Conservation (phyloP, 768 basidiomycete genomes). For the Kondoa subrosea region DNA sequence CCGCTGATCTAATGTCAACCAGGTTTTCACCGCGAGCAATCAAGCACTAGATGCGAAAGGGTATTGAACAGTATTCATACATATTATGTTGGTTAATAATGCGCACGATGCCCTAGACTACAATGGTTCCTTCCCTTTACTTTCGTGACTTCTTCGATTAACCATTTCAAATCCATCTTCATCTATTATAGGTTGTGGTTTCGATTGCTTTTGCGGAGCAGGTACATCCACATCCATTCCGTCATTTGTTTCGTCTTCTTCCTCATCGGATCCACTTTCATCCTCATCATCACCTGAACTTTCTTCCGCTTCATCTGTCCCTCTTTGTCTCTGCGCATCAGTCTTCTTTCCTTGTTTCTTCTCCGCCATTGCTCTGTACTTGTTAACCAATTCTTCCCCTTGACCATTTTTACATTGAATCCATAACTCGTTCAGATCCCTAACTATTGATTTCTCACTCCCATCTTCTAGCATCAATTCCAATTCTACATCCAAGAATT, state of each 20-base stretch:
- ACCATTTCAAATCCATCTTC: conserved; percentile 11
- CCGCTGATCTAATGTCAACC: no score
- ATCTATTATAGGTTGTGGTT: conserved; percentile 1
- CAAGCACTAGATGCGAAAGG: no score
- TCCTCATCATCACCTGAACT: not conserved
- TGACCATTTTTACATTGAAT: not conserved
- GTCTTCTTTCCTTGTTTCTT: not conserved
- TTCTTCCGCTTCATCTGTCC: not conserved
- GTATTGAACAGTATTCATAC: no score
- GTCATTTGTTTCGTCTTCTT: not conserved
- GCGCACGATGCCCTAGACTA: no score
- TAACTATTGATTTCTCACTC: not conserved
- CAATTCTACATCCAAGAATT: conserved; percentile 3
- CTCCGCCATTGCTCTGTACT: not conserved
- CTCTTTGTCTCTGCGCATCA: not conserved
- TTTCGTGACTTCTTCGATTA: not conserved
- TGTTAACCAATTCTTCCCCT: not conserved
- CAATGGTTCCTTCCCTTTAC: not conserved
- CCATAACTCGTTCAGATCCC: not conserved
- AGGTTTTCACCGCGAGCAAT: no score
- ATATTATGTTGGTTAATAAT: no score
- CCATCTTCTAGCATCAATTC: conserved; percentile 3
- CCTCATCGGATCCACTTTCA: not conserved
- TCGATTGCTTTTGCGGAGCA: not conserved
- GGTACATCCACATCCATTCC: not conserved